These are phyloP conservation scores for Colletotrichum sp. DNA, from an alignment of 2,329 filamentous ascomycete genomes.

Conservation along the genomic window DNA sequence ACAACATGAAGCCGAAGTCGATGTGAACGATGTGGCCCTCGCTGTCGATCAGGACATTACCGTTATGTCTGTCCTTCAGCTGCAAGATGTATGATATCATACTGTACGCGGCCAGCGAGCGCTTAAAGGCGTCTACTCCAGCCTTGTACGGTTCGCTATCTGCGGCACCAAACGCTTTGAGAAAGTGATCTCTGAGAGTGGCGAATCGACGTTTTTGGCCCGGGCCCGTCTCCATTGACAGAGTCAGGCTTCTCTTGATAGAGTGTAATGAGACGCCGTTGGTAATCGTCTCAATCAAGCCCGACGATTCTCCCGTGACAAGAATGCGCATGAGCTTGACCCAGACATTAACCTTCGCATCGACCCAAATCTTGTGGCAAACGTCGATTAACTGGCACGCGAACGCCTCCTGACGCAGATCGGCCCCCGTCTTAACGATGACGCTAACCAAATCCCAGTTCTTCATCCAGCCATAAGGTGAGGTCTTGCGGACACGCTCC, in stretches of 20 bases:
- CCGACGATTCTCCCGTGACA: conserved; percentile 83
- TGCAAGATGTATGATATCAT: conserved; percentile 85
- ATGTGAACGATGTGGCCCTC: conserved; percentile 89
- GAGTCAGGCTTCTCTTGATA: conserved; percentile 79
- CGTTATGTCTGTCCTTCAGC: conserved; percentile 86
- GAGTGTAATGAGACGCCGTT: conserved; percentile 89
- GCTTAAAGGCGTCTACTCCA: conserved; percentile 79
- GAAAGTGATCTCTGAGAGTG: conserved; percentile 80
- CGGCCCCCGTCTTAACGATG: conserved; percentile 85
- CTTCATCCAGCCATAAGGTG: conserved; percentile 87
- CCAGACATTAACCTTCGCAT: conserved; percentile 80
- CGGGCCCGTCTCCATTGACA: conserved; percentile 72
- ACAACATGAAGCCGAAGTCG: conserved; percentile 90
- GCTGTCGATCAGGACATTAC: conserved; percentile 85
- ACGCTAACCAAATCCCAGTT: conserved; percentile 89
- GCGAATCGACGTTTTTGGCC: conserved; percentile 76
- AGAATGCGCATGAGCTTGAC: conserved; percentile 87
- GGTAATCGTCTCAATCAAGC: conserved; percentile 86
- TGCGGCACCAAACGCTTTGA: conserved; percentile 76
- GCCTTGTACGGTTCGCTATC: conserved; percentile 73
- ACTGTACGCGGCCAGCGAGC: conserved; percentile 84
- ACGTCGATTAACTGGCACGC: conserved; percentile 84
- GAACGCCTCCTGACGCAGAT: conserved; percentile 84
- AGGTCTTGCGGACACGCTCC: conserved; percentile 82
- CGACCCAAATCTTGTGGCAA: conserved; percentile 82